phyloP scores from a whole-genome alignment of 2,329 filamentous ascomycete species.

The Phialemonium atrogriseum region DNA sequence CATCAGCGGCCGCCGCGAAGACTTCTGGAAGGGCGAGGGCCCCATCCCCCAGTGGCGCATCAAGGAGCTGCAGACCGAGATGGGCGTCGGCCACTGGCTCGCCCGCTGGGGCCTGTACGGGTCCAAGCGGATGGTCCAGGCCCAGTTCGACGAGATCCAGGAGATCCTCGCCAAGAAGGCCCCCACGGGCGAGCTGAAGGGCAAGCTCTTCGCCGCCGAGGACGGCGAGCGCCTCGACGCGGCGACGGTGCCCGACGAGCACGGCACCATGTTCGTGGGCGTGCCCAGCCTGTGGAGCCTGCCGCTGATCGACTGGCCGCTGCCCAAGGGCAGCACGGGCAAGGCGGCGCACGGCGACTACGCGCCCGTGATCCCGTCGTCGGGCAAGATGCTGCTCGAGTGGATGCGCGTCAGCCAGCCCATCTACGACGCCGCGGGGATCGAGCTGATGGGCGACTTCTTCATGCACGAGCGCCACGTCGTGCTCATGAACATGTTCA shows the following conservation, averaged over 20 bases:
- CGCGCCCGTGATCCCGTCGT: constrained; percentile 26
- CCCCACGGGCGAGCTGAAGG: constrained; percentile 27
- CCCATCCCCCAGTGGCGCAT: constrained; percentile 36
- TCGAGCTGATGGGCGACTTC: constrained; percentile 37
- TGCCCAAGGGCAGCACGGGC: constrained; percentile 19
- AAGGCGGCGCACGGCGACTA: constrained; percentile 26
- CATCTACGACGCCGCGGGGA: constrained; percentile 30
- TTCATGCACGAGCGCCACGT: constrained; percentile 39
- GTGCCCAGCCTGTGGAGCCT: constrained; percentile 27
- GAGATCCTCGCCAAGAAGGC: constrained; percentile 24
- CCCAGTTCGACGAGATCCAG: constrained; percentile 31
- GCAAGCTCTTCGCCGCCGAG: constrained; percentile 26
- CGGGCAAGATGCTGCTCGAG: constrained; percentile 28
- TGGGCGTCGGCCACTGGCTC: constrained; percentile 34
- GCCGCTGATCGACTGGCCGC: constrained; percentile 27
- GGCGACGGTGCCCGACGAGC: constrained; percentile 18
- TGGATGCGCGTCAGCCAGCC: constrained; percentile 32
- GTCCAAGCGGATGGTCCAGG: constrained; percentile 30
- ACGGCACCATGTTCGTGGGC: constrained; percentile 26
- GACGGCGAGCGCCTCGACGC: constrained; percentile 30
- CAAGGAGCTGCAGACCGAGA: constrained; percentile 31
- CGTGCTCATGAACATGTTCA: constrained; percentile 38
- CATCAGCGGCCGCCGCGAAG: constrained; percentile 31
- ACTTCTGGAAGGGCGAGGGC: constrained; percentile 32
- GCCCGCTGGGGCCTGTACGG: constrained; percentile 36